Percentiles rank a stretch among this genome's conserved stretches.
These are phyloP conservation scores for Oryza punctata DNA, from an alignment of 176 grass and related monocot species.

Conservation along the genomic window DNA sequence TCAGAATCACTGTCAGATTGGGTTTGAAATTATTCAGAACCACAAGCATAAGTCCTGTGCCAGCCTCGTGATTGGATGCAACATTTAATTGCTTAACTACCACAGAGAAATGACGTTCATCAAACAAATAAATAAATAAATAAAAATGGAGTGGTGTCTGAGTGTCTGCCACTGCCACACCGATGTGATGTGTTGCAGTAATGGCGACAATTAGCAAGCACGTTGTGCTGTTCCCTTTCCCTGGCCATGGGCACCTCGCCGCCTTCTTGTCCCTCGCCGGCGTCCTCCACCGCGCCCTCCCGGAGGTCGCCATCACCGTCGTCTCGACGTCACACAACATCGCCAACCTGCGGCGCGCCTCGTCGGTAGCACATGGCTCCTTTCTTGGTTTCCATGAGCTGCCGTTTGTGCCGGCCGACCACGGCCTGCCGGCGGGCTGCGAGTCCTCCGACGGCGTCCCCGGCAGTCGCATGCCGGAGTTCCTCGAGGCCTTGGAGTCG, in stretches of 20 bases:
- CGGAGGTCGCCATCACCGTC: conserved; percentile 31
- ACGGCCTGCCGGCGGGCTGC: conserved; percentile 30
- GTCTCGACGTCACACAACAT: conserved; percentile 40
- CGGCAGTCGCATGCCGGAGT: neutral
- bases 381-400: conserved; percentile 22
- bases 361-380: neutral
- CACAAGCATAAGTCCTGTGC: no score
- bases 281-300: conserved; percentile 16
- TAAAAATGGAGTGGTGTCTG: no score
- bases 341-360: neutral
- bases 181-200: neutral
- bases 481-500: conserved; percentile 25
- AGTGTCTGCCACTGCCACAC: no score
- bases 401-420: conserved; percentile 29
- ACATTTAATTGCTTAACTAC: no score
- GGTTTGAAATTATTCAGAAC: no score
- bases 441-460: conserved; percentile 30
- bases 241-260: conserved; percentile 33
- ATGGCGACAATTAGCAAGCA: neutral
- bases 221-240: conserved; percentile 38
- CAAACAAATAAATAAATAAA: no score
- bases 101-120: no score
- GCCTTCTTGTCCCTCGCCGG: conserved; percentile 41
- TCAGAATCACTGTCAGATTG: no score
- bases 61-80: no score